A percentile compares a stretch with the other conserved stretches of the same genome.
phyloP scores from a whole-genome alignment of 1,139 yeast genomes.

The Eremothecium cymbalariae region DNA sequence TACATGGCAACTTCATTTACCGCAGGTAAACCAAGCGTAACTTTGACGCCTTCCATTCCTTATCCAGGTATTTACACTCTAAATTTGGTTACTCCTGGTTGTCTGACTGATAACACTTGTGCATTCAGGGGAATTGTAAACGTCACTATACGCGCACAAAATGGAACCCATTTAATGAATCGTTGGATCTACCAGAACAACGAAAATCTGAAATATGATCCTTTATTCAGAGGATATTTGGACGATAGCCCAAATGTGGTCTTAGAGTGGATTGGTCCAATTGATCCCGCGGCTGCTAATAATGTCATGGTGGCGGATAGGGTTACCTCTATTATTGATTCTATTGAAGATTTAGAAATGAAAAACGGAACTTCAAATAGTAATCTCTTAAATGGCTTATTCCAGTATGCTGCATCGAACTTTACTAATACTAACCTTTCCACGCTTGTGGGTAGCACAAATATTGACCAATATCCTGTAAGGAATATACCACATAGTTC shows the following conservation, averaged over 20 bases:
- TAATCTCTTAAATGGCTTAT: constrained; percentile 55
- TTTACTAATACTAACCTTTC: constrained; percentile 50
- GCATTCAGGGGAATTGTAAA: constrained; percentile 64
- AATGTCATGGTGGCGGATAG: constrained; percentile 64
- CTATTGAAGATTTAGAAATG: constrained; percentile 40
- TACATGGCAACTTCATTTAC: constrained; percentile 31
- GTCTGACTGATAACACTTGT: constrained; percentile 64
- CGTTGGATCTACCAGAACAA: constrained; percentile 67
- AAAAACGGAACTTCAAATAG: constrained; percentile 29
- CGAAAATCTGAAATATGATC: constrained; percentile 70
- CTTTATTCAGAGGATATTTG: constrained; percentile 62
- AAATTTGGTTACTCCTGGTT: constrained; percentile 79
- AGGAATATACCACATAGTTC: constrained; percentile 34
- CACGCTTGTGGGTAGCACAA: constrained; percentile 50
- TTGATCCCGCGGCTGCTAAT: constrained; percentile 20
- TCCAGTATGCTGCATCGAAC: constrained; percentile 71
- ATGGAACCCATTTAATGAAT: constrained; percentile 36
- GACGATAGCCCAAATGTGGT: constrained; percentile 50
- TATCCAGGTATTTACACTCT: constrained; percentile 70
- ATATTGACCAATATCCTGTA: constrained; percentile 57
- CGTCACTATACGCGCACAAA: constrained; percentile 49
- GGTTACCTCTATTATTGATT: constrained; percentile 47
- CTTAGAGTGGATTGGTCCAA: constrained; percentile 36
- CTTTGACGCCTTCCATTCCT: constrained; percentile 62
- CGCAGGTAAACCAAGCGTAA: constrained; percentile 37